Conservation (phyloP, 2,329 filamentous ascomycete species). For the Drechmeria coniospora region DNA sequence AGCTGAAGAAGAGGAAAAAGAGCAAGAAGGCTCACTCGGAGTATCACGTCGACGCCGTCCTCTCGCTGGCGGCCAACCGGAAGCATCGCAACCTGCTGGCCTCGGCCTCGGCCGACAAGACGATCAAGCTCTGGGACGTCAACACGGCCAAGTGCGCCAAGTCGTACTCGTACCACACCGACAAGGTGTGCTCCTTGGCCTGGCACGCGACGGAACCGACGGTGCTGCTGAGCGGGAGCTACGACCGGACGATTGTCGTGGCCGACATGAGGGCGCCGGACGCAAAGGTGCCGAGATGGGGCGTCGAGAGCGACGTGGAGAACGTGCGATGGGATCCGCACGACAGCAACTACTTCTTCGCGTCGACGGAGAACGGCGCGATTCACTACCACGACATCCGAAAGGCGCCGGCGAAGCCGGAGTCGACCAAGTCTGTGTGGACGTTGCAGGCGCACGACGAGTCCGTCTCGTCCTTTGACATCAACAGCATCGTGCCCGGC, state of each 20-base stretch:
- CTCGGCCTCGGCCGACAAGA: constrained; percentile 90
- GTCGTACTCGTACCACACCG: constrained; percentile 88
- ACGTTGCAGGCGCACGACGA: constrained; percentile 90
- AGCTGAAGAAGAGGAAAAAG: constrained; percentile 79
- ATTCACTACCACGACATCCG: constrained; percentile 87
- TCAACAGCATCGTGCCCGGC: constrained; percentile 79
- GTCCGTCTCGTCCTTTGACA: constrained; percentile 79
- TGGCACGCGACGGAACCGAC: constrained; percentile 87
- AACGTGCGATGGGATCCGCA: constrained; percentile 86
- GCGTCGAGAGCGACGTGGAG: constrained; percentile 91
- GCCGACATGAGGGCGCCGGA: constrained; percentile 92
- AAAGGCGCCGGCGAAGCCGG: constrained; percentile 55
- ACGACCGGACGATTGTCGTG: constrained; percentile 87
- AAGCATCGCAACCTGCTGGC: constrained; percentile 89
- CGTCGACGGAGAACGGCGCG: constrained; percentile 81
- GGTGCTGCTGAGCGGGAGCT: constrained; percentile 79
- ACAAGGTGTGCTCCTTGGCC: constrained; percentile 91
- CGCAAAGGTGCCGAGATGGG: constrained; percentile 69
- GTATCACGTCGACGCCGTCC: constrained; percentile 87
- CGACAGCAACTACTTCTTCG: constrained; percentile 84
- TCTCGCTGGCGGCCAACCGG: constrained; percentile 82
- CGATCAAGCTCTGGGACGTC: constrained; percentile 94
- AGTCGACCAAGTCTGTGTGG: constrained; percentile 75
- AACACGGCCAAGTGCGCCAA: constrained; percentile 86
- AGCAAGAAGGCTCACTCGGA: constrained; percentile 62